phyloP scores from a whole-genome alignment of 345 rosid genomes.

The Arabidopsis suecica region DNA sequence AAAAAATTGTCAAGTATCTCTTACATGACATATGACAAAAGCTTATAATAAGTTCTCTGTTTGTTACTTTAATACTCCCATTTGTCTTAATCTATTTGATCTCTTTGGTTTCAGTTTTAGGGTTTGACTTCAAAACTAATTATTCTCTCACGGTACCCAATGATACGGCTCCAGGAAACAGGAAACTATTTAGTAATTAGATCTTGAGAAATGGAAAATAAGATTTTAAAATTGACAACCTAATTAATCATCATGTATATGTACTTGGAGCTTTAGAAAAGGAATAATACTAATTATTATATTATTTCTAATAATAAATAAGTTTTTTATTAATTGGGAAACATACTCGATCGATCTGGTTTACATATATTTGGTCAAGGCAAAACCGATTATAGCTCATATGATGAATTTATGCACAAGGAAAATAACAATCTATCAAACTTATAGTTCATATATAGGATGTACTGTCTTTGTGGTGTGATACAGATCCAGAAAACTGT shows the following conservation, averaged over 20 bases:
- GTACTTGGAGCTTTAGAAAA: slow-evolving; percentile 27
- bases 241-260: not conserved
- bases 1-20: not conserved
- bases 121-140: slow-evolving; percentile 31
- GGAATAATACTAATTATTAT: slow-evolving; percentile 5
- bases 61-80: not conserved
- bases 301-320: not conserved
- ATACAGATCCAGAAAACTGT: too few species aligned
- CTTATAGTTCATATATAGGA: too few species aligned
- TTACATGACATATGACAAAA: slow-evolving; percentile 24
- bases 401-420: not conserved
- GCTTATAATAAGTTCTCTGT: slow-evolving; percentile 26
- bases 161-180: slow-evolving; percentile 12
- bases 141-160: slow-evolving; percentile 33
- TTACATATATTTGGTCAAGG: too few species aligned
- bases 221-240: not conserved
- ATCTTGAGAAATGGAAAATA: slow-evolving; percentile 8
- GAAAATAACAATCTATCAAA: too few species aligned
- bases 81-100: slow-evolving; percentile 38
- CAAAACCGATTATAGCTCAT: too few species aligned
- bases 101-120: slow-evolving; percentile 26
- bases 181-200: not conserved
- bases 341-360: too few species aligned
- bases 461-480: too few species aligned
- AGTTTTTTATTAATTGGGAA: too few species aligned